Evolutionary conservation across 352 stramenopile genomes (phyloP).

Genomic region (Globisporangium barbulae): DNA sequence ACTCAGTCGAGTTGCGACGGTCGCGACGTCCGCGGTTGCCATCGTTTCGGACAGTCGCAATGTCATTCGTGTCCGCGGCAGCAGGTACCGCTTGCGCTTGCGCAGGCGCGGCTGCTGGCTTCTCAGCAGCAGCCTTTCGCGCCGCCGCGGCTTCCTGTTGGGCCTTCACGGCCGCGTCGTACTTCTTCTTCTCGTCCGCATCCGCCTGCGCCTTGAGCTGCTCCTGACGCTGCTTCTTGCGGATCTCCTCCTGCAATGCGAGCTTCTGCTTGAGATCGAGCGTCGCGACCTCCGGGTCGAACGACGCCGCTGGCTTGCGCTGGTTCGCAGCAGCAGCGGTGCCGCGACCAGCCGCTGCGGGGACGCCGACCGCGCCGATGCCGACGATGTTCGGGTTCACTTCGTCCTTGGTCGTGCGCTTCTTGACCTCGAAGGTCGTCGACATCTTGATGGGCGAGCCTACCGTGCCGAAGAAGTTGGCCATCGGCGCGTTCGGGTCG

Average conservation of each 20-base stretch:
- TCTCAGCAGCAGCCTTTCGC: slow-evolving; percentile 16
- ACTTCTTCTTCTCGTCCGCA: slow-evolving; percentile 18
- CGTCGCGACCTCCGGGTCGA: slow-evolving; percentile 50
- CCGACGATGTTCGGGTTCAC: slow-evolving; percentile 18
- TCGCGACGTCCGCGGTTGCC: slow-evolving; percentile 28
- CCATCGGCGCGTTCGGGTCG: slow-evolving; percentile 36
- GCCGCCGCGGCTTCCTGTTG: slow-evolving; percentile 20
- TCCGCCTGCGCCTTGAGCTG: slow-evolving; percentile 15
- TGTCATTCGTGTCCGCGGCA: slow-evolving; percentile 23
- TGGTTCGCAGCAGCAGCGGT: not conserved
- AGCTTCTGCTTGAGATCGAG: slow-evolving; percentile 59
- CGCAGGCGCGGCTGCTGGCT: not conserved
- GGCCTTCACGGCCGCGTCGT: slow-evolving; percentile 21
- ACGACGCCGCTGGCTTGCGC: slow-evolving; percentile 19
- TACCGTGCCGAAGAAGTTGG: slow-evolving; percentile 70
- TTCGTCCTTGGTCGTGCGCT: slow-evolving; percentile 18
- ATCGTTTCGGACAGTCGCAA: slow-evolving; percentile 49
- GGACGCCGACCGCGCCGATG: slow-evolving; percentile 15
- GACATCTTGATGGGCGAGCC: slow-evolving; percentile 72
- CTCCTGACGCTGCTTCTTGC: slow-evolving; percentile 35
- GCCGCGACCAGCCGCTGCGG: not conserved
- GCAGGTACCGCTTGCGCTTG: not conserved
- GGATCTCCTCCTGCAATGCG: slow-evolving; percentile 43
- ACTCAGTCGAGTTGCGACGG: slow-evolving; percentile 46
- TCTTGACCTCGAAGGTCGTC: slow-evolving; percentile 24